Evolutionary conservation across 1,284 basidiomycete species (phyloP), one percentile per base, ranked within the genome.

Genomic region (Leucoagaricus sp.): DNA sequence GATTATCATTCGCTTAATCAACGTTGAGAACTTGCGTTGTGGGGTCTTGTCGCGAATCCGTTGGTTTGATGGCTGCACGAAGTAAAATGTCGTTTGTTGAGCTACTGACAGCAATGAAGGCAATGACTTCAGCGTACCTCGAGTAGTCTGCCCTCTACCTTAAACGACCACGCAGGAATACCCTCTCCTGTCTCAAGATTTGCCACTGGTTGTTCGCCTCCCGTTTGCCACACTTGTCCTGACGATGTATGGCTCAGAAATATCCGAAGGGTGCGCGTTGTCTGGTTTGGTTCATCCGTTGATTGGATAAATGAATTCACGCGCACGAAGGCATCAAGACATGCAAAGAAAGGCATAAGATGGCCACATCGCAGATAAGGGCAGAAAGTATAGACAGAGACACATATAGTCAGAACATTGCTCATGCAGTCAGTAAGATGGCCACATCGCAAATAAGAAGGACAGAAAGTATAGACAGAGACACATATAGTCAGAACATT

Each of bases 161-260:
- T 89, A 57, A 98, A 77, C 38, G 88, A 84, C 94, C 94, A 98
- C 0, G 93, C 91, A 1, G 96, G 93, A 17, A 96, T 87, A 2
- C 91, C 90, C 63, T 91, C 86, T 8, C 92, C 84, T 0, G 82
- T 85, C 57, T 85, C 84, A 58, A 80, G 75, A 58, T 81, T 80
- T 2, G 75, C 67, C 15, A 63, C 56, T 7, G 71, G 66, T 23
- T 65, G 67, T 13, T 79, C 72, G 57, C 75, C 76, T 8, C 78
- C 75, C 21, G 78, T 78, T 70, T 95, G 91, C 94, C 93, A 93
- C 15, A 80, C 63, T 69, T 98, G 96, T 48, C 91, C 87, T 28
- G 91, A 92, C 0, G 91, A 87, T 0, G 93, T 93, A 70, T 97
- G 94, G 58, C 91, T 92, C 33, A 98, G 69, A 72, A 96, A 98